Conservation (phyloP, 768 basidiomycete genomes). For the Chiua virens region DNA sequence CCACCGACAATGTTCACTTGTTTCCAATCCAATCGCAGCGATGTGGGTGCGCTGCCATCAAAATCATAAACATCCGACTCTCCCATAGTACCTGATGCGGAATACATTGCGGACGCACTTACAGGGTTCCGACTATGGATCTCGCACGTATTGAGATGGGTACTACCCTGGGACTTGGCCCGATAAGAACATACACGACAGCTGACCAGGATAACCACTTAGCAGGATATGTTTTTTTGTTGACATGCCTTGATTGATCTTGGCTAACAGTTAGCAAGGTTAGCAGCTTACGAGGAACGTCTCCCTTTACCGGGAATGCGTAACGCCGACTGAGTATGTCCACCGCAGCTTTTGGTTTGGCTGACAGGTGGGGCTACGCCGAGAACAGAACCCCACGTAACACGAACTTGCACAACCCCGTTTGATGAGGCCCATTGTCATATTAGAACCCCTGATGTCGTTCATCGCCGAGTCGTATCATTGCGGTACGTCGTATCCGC, state of each 20-base stretch:
- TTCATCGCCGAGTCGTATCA: no score
- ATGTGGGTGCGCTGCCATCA: conserved; percentile 3
- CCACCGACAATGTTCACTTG: conserved; percentile 9
- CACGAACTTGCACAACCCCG: no score
- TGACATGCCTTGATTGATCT: conserved; percentile 5
- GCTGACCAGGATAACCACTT: conserved; percentile 26
- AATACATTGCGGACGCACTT: conserved; percentile 10
- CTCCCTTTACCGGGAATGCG: no score
- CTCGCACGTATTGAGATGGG: conserved; percentile 9
- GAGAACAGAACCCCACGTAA: no score
- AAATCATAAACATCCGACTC: conserved; percentile 8
- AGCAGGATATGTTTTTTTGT: conserved; percentile 5
- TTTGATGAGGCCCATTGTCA: no score
- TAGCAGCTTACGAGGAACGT: conserved; percentile 7
- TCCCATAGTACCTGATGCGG: conserved; percentile 15
- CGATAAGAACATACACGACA: conserved; percentile 23
- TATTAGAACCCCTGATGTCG: no score
- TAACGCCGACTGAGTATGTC: no score
- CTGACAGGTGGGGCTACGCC: no score
- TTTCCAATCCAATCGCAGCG: neutral
- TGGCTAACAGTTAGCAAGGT: conserved; percentile 4
- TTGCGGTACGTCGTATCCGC: no score
- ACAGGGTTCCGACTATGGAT: conserved; percentile 19
- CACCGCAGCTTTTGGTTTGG: no score
- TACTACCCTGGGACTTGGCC: conserved; percentile 6